Base-by-base conservation (phyloP, 805 yeast genomes). In the Candida chauliodis region DNA sequence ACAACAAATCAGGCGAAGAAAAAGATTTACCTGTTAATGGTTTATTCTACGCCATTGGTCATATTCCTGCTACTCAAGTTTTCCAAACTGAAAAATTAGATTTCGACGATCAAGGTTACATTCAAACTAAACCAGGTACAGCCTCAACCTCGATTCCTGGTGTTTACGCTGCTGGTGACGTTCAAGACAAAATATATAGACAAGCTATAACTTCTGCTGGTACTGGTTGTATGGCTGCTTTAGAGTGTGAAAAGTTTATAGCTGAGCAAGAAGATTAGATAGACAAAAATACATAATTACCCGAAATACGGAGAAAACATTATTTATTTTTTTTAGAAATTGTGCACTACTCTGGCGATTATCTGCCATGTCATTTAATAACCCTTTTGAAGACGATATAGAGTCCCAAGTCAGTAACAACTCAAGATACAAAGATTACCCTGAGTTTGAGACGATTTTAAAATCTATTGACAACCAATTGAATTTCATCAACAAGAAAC, bases 191-290 rank as follows among this genome's bases (percentile, higher is more conserved):
- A 65, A 79, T 78, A 61, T 93, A 91, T 69, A 87, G 99, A 80
- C 99, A 93, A 73, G 99, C 99, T 42, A 88, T 93, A 59, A 93
- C 99, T 29, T 89, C 97, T 62, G 99, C 99, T n/a, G 99, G 99
- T 58, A 77, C 96, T 47, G 99, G 99, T 47, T 93, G 99, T 76
- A 91, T 90, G 97, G 99, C 99, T 55, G 99, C 95, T 44, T 76
- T 93, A 45, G 98, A 93, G 56, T 87, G 91, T 57, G 97, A 90
- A 71, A 83, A 79, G 62, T 84, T 75, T 63, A 61, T 90, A 45
- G 69, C 91, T 32, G 95, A 85, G 41, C 56, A 58, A 50, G 56
- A 51, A 27, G 40, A 30, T 21, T 16, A 14, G 16, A 30, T 30
- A 20, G 15, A 30, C 18, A 20, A 4, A n/a, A 5, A 20, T n/a